A percentile compares a stretch with the other conserved stretches of the same genome.
phyloP scores from a whole-genome alignment of 257 asterid species.

The Scutellaria baicalensis region DNA sequence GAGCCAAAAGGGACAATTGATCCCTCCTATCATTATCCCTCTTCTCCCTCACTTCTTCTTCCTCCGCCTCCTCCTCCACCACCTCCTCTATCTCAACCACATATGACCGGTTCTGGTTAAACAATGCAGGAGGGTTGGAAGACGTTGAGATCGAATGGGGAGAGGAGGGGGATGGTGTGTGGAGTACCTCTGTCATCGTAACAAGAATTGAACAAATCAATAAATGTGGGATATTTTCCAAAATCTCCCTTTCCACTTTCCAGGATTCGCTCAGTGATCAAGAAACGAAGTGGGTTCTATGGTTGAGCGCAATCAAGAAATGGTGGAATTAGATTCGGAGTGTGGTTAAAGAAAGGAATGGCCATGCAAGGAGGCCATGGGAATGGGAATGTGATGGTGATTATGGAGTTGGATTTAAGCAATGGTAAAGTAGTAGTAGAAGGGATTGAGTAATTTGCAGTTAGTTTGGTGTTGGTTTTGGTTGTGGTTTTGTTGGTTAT shows the following conservation, averaged over 20 bases:
- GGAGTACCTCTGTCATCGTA: constrained; percentile 85
- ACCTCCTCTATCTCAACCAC: constrained; percentile 22
- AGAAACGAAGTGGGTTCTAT: constrained; percentile 21
- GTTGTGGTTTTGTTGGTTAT: background rate
- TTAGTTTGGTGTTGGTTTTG: background rate
- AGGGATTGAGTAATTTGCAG: background rate
- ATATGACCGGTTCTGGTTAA: constrained; percentile 27
- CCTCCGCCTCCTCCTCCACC: constrained; percentile 13
- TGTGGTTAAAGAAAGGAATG: constrained; percentile 4
- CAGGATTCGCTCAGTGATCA: constrained; percentile 9
- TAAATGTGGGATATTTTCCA: background rate
- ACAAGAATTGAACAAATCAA: constrained; percentile 16
- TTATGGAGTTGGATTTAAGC: constrained; percentile 35
- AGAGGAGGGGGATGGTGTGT: constrained; percentile 65
- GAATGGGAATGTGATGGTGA: constrained; percentile 6
- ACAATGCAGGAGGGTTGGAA: constrained; percentile 45
- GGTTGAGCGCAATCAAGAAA: background rate
- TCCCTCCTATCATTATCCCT: constrained; percentile 49
- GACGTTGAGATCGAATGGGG: constrained; percentile 68
- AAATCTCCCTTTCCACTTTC: background rate
- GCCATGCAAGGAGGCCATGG: constrained; percentile 8
- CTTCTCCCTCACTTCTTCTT: constrained; percentile 32
- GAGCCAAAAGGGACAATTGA: constrained; percentile 67
- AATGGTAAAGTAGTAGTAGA: constrained; percentile 35
- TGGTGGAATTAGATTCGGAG: constrained; percentile 11